phyloP scores from a whole-genome alignment of 1,284 basidiomycete species.

The Hypsizygus ulmarius region DNA sequence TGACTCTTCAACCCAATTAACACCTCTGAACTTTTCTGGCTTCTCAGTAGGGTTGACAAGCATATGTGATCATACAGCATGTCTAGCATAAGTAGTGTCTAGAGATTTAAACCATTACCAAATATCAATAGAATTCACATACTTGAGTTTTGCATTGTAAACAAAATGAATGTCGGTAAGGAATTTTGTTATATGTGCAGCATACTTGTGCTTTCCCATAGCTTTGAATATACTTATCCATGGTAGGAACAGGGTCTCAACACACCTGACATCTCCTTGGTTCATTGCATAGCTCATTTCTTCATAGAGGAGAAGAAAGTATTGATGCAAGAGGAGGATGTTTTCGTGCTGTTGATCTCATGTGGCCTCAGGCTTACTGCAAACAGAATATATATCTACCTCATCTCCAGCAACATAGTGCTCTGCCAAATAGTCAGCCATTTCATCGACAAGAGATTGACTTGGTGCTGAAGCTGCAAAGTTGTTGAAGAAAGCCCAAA shows the following conservation, averaged over 20 bases:
- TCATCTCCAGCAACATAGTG: too few species aligned
- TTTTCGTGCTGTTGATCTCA: too few species aligned
- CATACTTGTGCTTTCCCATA: conserved; percentile 9
- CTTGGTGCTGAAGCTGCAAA: too few species aligned
- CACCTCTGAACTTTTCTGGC: conserved; percentile 11
- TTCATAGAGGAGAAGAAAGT: conserved; percentile 1
- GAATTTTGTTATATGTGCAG: neutral
- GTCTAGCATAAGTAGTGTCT: neutral
- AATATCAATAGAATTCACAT: neutral
- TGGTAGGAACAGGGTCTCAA: conserved; percentile 6
- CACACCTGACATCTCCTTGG: conserved; percentile 7
- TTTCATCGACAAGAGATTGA: too few species aligned
- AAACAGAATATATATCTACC: too few species aligned
- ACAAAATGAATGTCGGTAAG: conserved; percentile 4
- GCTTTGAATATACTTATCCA: conserved; percentile 10
- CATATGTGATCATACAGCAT: conserved; percentile 17
- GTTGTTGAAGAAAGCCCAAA: too few species aligned
- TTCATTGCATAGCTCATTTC: conserved; percentile 12
- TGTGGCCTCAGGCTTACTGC: too few species aligned
- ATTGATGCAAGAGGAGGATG: conserved; percentile 4
- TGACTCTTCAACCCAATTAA: conserved; percentile 24
- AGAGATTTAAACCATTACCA: neutral
- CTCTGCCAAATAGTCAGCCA: too few species aligned
- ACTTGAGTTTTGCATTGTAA: neutral
- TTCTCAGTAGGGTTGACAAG: conserved; percentile 22